phyloP scores from a whole-genome alignment of 495 filamentous ascomycete species.

The Lasiosphaeria ovina region DNA sequence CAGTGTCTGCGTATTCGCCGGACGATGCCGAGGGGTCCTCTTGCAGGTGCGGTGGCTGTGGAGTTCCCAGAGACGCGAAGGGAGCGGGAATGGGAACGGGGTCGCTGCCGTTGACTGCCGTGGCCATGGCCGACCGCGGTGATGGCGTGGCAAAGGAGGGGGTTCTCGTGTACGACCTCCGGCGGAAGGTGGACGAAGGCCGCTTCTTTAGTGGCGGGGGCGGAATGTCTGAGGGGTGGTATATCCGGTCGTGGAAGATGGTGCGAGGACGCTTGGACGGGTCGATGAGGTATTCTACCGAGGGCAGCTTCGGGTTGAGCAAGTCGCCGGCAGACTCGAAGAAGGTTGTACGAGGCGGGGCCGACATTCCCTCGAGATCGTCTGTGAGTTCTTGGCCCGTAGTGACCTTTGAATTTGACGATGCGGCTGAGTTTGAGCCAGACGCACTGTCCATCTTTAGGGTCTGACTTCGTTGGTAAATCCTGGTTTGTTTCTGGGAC shows the following conservation, averaged over 20 bases:
- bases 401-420: slow-evolving; percentile 40
- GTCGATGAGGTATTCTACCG: slow-evolving; percentile 74
- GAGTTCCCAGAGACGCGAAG: not conserved
- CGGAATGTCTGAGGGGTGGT: slow-evolving; percentile 90
- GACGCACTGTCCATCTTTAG: slow-evolving; percentile 46
- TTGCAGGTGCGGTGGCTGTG: slow-evolving; percentile 7
- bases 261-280: slow-evolving; percentile 81
- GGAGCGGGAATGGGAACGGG: slow-evolving; percentile 19
- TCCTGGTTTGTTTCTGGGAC: slow-evolving; percentile 59
- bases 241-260: slow-evolving; percentile 96
- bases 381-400: slow-evolving; percentile 44
- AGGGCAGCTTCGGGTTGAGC: slow-evolving; percentile 83
- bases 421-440: slow-evolving; percentile 30
- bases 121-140: not conserved
- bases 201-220: slow-evolving; percentile 67
- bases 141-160: slow-evolving; percentile 9
- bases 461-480: slow-evolving; percentile 78
- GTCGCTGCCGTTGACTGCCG: slow-evolving; percentile 11
- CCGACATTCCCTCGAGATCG: slow-evolving; percentile 44
- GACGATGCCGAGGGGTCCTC: slow-evolving; percentile 24
- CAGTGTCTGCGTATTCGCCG: slow-evolving; percentile 38
- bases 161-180: slow-evolving; percentile 19
- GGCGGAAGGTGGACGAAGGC: slow-evolving; percentile 37
- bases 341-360: slow-evolving; percentile 88
- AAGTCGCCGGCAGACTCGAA: slow-evolving; percentile 93